Base-by-base conservation (phyloP, 2,329 filamentous ascomycete species). In the Pyrenophora tritici-repentis region DNA sequence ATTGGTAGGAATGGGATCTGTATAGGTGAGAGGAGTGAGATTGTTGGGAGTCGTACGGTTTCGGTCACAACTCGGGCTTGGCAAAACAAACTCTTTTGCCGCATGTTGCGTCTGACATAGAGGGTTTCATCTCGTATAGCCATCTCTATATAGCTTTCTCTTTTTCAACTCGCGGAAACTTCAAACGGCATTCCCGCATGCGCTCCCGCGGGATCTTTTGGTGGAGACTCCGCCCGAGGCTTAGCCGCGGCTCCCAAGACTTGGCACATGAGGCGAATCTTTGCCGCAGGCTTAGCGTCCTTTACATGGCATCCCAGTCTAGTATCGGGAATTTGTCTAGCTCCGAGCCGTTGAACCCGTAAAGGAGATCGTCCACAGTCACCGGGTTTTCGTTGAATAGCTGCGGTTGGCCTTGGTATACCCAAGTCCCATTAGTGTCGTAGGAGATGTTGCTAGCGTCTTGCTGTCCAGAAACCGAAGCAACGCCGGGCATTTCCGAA, bases 341-440 rank as follows among this genome's bases (percentile, higher is more conserved):
- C 17, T 62, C 58, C 7, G 64, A 64, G 13, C 64, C 55, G 18
- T 67, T 66, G 41, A 67, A 65, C 2, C 64, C 64, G 13, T 63
- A 67, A 10, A 63, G 56, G 0, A 67, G 43, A 16, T 67, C 64
- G 12, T 67, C 64, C 1, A 66, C 53, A 14, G 61, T 57, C 12
- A 65, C 50, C 3, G 50, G 42, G 9, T 34, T 47, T 14, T 65
- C 62, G 16, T 47, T 49, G 13, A 50, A 59, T 20, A 52, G 20
- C 20, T 54, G 57, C 6, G 62, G 56, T 18, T 56, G 49, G 4
- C 38, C 53, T 16, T 51, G 50, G 18, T 41, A 46, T 1, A 52
- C 6, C 58, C 61, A 63, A 13, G 16, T 42, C 3, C 53, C 47
- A 17, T 53, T 52, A 7, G 39, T 53, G n/a, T 62, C 57, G 18